Base-by-base conservation (phyloP, 2,329 filamentous ascomycete species). In the Pseudocercospora ulei region DNA sequence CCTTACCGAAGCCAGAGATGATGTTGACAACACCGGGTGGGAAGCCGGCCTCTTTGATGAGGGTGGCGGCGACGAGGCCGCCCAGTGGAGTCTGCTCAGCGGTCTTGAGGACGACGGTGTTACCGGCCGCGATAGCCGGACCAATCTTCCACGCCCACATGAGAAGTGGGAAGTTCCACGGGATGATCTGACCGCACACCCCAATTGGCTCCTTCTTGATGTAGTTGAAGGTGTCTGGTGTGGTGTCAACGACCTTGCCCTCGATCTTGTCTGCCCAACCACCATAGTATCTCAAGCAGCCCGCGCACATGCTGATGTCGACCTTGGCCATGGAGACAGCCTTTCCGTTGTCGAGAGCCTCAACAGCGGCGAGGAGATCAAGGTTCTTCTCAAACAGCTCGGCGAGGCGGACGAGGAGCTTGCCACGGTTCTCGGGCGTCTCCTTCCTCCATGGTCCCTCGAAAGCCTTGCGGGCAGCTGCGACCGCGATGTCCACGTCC, bases 231-330 rank as follows among this genome's bases (percentile, higher is more conserved):
- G 79, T 84, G 50, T 82, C 78, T 42, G 75, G 73, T 56, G 73
- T 68, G 52, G 84, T 82, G 56, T 92, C 82, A 50, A 90, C 78
- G 40, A 85, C 84, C 71, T 87, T 85, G 64, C 86, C 85, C 64
- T 78, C 72, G 51, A 90, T 79, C 77, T 93, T 94, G 71, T 94
- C 86, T 56, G 85, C 82, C 78, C 81, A 93, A 46, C 86, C 86
- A 57, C 74, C 85, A 56, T 87, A 90, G 69, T 88, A 95, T 64
- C 86, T 77, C 56, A 95, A 64, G 66, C 74, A 80, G 57, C 71
- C 78, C 49, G 75, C 69, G 42, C 78, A 78, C 52, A 75, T 72
- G 38, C 62, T 67, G 26, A 93, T 71, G 58, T 94, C 85, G 49
- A 76, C 80, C 59, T 76, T 80, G 54, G 83, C 80, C 73, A 84